Base-by-base conservation (phyloP, 1,284 basidiomycete species). In the Ustilago xerochloae region DNA sequence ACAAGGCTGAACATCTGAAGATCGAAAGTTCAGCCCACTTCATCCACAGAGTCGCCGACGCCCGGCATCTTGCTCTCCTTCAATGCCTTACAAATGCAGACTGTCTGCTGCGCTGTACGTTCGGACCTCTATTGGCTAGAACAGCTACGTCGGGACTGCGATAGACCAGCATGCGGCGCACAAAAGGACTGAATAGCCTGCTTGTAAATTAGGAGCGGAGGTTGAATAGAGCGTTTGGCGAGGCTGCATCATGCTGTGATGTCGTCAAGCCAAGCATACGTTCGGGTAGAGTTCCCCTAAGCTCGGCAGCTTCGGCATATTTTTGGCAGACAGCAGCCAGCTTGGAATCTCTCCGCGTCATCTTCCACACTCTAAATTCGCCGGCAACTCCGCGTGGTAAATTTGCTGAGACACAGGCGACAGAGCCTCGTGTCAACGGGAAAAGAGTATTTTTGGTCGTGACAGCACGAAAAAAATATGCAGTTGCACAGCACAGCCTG, bases 221-320 rank as follows among this genome's bases (percentile, higher is more conserved):
- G 22, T 43, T 24, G 41, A 43, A 43, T n/a, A 39, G 5, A 39
- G 9, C 38, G n/a, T 18, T 39, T 39, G 20, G 38, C 38, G 38
- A 39, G 38, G 38, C 38, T 20, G 20, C n/a, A 43, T 24, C 41
- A 43, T 43, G 41, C 16, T 16, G 41, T 43, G 26, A 43, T 26
- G 41, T n/a, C n/a, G 22, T 43, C 12, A 9, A 26, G 18, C 12
- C 18, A 41, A 22, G 39, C 41, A 43, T 12, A 39, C 38, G 22
- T 43, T 43, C 24, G 41, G 41, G 26, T 43, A 43, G 3, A 24
- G 18, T 32, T 32, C 7, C 10, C 26, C 16, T 4, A n/a, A 28
- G 46, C 46, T 20, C 46, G 48, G 48, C 48, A 50, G 48, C 29
- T 3, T 50, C 48, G 48, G 48, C 48, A 50, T 36, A 49, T 49